Conservation (phyloP, 176 grass and related monocot species). For the Urochloa ruziziensis region DNA sequence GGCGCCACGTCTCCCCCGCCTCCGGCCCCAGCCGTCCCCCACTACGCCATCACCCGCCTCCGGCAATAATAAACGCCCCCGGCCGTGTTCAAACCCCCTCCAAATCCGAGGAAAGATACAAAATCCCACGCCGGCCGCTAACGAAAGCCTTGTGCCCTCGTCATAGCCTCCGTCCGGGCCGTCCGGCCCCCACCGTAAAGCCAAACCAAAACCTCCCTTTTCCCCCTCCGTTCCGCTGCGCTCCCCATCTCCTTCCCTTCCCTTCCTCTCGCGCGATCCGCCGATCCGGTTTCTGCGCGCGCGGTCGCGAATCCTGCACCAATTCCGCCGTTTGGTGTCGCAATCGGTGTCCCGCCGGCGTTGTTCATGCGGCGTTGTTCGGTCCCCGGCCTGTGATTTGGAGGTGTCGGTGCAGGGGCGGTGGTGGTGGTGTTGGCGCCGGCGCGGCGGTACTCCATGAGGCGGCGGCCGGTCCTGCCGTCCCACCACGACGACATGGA, state of each 20-base stretch:
- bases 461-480: constrained; percentile 58
- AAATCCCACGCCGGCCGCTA: constrained; percentile 13
- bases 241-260: background rate
- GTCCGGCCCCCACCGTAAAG: background rate
- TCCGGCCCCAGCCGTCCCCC: background rate
- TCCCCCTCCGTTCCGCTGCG: background rate
- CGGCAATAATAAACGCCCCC: background rate
- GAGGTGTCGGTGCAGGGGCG: background rate
- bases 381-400: background rate
- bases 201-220: constrained; percentile 4
- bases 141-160: background rate
- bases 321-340: background rate
- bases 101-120: constrained; percentile 10
- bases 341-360: background rate
- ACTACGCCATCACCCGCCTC: constrained; percentile 12
- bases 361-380: background rate
- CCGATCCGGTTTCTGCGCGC: constrained; percentile 40
- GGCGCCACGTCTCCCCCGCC: constrained; percentile 20
- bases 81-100: constrained; percentile 10
- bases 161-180: background rate
- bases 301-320: background rate
- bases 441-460: constrained; percentile 39
- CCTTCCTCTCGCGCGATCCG: background rate
- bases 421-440: background rate
- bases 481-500: constrained; percentile 64